phyloP scores from a whole-genome alignment of 371 early-diverging fungal genomes.

The Dentiscutata heterogama region DNA sequence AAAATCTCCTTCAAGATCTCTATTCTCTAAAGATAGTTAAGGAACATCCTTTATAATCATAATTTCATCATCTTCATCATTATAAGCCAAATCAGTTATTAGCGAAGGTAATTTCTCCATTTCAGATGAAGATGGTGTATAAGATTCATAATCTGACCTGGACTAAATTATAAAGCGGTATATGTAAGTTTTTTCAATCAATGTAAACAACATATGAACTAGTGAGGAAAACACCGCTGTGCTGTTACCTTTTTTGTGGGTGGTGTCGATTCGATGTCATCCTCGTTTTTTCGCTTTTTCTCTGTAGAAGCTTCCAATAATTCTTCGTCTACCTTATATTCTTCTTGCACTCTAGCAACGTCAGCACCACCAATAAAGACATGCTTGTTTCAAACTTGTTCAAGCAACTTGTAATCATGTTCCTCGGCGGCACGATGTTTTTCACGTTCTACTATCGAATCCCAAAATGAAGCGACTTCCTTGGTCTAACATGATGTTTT shows the following conservation, averaged over 20 bases:
- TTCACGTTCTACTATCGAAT: conserved; percentile 30
- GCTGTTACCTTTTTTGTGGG: conserved; percentile 5
- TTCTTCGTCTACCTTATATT: background rate
- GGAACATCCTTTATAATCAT: background rate
- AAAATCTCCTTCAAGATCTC: conserved; percentile 6
- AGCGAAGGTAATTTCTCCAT: conserved; percentile 14
- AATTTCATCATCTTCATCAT: background rate
- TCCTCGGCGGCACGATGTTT: background rate
- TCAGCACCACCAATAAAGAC: conserved; percentile 17
- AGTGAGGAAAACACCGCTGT: background rate
- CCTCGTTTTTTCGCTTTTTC: conserved; percentile 31
- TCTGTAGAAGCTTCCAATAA: too few species aligned
- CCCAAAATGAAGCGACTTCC: conserved; percentile 24
- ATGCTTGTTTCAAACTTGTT: conserved; percentile 27
- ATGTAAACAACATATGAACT: background rate
- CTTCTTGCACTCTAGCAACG: conserved; percentile 19
- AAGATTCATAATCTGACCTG: conserved; percentile 15
- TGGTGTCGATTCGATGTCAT: conserved; percentile 39
- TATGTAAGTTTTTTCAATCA: background rate
- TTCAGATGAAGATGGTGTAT: conserved; percentile 29
- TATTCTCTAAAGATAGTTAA: conserved; percentile 12
- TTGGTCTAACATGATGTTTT: conserved; percentile 23
- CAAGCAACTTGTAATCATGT: background rate
- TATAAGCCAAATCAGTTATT: background rate
- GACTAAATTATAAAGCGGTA: conserved; percentile 13